Percentiles rank a stretch among this genome's conserved stretches.
phyloP scores from a whole-genome alignment of 2,329 filamentous ascomycete genomes.

The Coniochaeta hoffmannii region DNA sequence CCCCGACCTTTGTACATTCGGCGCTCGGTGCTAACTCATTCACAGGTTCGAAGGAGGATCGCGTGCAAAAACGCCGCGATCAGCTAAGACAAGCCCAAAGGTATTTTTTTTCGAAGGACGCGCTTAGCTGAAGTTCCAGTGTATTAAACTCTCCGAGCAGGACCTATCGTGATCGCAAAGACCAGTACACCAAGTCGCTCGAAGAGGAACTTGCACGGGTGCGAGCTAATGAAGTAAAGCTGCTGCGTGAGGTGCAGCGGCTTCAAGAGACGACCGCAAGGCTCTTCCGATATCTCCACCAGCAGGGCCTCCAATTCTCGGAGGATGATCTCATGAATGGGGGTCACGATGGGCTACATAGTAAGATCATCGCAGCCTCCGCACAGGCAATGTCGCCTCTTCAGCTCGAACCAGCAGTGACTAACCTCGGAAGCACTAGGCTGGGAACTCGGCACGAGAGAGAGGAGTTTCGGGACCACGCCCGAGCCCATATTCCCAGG shows the following conservation, averaged over 20 bases:
- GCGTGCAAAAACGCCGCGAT: conserved; percentile 16
- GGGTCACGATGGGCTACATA: no score
- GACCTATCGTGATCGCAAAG: conserved; percentile 22
- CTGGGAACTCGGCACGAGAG: no score
- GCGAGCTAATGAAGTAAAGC: conserved; percentile 13
- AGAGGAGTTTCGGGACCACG: no score
- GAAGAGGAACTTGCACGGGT: conserved; percentile 16
- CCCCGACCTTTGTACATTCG: not conserved
- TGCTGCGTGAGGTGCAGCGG: conserved; percentile 11
- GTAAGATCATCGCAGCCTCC: no score
- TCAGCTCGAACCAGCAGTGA: no score
- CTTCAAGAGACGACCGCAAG: conserved; percentile 11
- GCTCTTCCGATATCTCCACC: conserved; percentile 9
- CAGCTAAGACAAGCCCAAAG: conserved; percentile 21
- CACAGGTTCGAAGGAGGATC: conserved; percentile 17
- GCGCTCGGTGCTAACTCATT: not conserved
- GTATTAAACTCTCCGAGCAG: conserved; percentile 6
- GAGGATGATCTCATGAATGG: no score
- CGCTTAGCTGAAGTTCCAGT: not conserved
- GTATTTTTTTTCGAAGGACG: conserved; percentile 7
- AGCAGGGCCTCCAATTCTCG: no score
- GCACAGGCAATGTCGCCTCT: no score
- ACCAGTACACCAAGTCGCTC: conserved; percentile 19
- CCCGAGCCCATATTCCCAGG: no score
- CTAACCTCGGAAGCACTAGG: no score